These are phyloP conservation scores for Ilyonectria destructans DNA, from an alignment of 2,329 filamentous ascomycete genomes.

Conservation along the genomic window DNA sequence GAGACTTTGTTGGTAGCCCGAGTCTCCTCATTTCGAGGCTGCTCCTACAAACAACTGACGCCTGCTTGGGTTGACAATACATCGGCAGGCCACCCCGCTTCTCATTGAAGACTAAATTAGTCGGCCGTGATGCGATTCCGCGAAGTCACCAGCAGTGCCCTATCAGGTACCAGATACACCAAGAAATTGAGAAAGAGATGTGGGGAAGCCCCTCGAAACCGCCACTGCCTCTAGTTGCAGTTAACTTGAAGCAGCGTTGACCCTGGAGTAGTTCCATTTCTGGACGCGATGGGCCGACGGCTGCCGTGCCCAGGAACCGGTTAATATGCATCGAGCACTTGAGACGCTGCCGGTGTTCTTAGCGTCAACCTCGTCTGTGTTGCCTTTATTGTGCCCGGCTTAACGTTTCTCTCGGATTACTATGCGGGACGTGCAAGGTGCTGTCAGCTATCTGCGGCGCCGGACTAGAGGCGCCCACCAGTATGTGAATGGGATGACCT, in stretches of 20 bases:
- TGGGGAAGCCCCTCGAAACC: neutral
- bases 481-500: no score
- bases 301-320: neutral
- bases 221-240: conserved; percentile 1
- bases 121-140: neutral
- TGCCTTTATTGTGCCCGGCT: neutral
- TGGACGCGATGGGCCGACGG: neutral
- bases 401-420: conserved; percentile 35
- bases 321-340: no score
- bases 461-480: no score
- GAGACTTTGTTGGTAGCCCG: neutral
- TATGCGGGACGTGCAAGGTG: no score
- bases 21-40: neutral
- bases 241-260: conserved; percentile 7
- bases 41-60: no score
- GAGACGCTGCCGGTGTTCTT: no score
- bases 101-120: neutral
- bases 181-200: neutral
- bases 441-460: no score
- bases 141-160: neutral
- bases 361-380: no score
- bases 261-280: conserved; percentile 3
- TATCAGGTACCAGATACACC: neutral
- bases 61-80: neutral
- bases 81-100: neutral